Percentiles rank a stretch among this genome's conserved stretches.
Evolutionary conservation across 108 stramenopile species (phyloP).

Genomic region (Parmales sp.): DNA sequence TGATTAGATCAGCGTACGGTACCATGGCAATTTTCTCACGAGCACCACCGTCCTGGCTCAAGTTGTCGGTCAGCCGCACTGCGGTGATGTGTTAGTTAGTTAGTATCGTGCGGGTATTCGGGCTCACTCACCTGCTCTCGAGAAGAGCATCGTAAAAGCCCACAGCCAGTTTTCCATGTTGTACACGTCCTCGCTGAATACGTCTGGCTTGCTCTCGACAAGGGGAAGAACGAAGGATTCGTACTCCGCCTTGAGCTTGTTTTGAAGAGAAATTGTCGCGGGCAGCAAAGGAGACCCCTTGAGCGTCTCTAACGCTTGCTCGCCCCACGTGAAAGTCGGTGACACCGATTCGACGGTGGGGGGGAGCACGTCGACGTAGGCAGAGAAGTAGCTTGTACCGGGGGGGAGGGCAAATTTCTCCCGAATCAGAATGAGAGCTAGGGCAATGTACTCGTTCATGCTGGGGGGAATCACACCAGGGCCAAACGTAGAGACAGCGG

Average conservation of each 20-base stretch:
- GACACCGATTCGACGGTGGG: conserved; percentile 66
- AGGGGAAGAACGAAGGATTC: conserved; percentile 31
- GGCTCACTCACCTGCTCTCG: conserved; percentile 35
- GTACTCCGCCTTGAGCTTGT: conserved; percentile 77
- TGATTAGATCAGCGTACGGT: conserved; percentile 92
- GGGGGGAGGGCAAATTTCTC: conserved; percentile 65
- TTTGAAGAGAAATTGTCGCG: conserved; percentile 70
- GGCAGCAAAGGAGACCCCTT: conserved; percentile 78
- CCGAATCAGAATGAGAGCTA: conserved; percentile 83
- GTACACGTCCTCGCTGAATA: conserved; percentile 37
- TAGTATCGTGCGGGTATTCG: too few relatives aligned
- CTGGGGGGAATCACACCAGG: conserved; percentile 57
- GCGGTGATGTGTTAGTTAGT: too few relatives aligned
- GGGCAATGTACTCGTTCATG: conserved; percentile 85
- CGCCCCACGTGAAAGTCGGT: conserved; percentile 86
- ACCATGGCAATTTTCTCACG: conserved; percentile 36
- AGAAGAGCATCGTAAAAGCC: conserved; percentile 92
- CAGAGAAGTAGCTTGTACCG: conserved; percentile 47
- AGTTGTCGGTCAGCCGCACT: neutral
- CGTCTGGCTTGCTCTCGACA: neutral
- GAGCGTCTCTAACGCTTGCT: conserved; percentile 75
- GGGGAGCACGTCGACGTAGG: conserved; percentile 83
- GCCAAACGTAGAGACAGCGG: conserved; percentile 61
- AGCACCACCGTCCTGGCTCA: neutral
- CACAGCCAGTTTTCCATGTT: conserved; percentile 81